Evolutionary conservation across 2,329 filamentous ascomycete species (phyloP).

Genomic region (Rutstroemia sp.): DNA sequence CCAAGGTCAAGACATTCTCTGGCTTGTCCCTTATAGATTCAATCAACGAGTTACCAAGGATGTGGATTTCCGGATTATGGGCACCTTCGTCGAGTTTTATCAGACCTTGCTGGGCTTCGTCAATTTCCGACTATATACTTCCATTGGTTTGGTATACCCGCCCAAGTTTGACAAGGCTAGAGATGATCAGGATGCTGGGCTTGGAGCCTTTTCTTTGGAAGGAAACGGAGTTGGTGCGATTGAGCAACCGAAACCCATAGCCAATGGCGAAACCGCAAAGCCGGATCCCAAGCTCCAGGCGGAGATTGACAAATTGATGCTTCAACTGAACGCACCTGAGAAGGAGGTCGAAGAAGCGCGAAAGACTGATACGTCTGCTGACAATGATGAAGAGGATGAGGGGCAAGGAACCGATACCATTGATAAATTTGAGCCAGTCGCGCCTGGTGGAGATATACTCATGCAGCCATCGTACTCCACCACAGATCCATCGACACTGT

Average conservation of each 20-base stretch:
- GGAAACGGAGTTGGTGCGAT: constrained; percentile 55
- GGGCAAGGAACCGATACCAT: constrained; percentile 56
- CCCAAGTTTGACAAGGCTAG: constrained; percentile 84
- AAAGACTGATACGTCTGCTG: constrained; percentile 29
- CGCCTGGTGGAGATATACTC: constrained; percentile 76
- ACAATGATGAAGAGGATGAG: constrained; percentile 32
- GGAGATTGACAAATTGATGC: constrained; percentile 61
- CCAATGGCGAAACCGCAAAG: constrained; percentile 42
- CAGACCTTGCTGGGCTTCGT: constrained; percentile 92
- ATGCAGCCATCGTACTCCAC: constrained; percentile 66
- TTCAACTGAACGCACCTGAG: constrained; percentile 53
- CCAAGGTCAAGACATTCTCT: constrained; percentile 92
- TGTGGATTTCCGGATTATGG: constrained; percentile 98
- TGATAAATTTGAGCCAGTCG: constrained; percentile 85
- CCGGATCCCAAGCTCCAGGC: constrained; percentile 57
- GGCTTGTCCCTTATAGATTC: constrained; percentile 97
- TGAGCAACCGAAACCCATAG: constrained; percentile 44
- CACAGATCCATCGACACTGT: constrained; percentile 65
- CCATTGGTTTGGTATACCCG: constrained; percentile 86
- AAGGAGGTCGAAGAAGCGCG: constrained; percentile 36
- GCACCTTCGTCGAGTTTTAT: constrained; percentile 98
- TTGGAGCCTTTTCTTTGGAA: constrained; percentile 86
- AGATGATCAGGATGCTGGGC: constrained; percentile 83
- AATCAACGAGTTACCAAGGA: constrained; percentile 91
- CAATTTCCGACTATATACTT: constrained; percentile 91